Evolutionary conservation across 2,329 filamentous ascomycete genomes (phyloP).

Genomic region (Calonectria montana): DNA sequence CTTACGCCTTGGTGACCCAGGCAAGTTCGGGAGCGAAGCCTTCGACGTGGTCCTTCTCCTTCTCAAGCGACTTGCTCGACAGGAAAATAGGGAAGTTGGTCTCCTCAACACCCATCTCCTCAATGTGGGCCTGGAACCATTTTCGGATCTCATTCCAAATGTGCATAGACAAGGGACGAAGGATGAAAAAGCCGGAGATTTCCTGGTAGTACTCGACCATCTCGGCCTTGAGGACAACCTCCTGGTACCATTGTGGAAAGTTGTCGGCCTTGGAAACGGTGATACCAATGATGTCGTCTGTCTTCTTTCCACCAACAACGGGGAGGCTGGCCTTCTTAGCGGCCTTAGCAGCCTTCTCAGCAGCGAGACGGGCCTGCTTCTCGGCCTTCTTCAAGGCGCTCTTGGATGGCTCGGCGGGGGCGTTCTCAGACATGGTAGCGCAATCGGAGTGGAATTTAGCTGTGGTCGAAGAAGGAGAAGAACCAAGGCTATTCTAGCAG

Average conservation of each 20-base stretch:
- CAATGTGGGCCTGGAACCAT: conserved; percentile 81
- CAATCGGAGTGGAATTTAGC: conserved; percentile 18
- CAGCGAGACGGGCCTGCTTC: conserved; percentile 71
- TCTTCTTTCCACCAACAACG: conserved; percentile 69
- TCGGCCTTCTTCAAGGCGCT: conserved; percentile 74
- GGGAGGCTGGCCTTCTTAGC: conserved; percentile 64
- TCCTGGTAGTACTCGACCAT: conserved; percentile 97
- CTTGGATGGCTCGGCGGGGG: conserved; percentile 61
- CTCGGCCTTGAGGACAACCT: conserved; percentile 95
- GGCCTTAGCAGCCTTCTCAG: conserved; percentile 72
- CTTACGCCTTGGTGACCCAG: conserved; percentile 86
- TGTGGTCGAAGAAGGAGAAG: conserved; percentile 6
- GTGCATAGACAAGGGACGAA: conserved; percentile 78
- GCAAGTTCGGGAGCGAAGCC: conserved; percentile 96
- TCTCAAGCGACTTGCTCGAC: conserved; percentile 85
- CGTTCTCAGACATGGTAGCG: conserved; percentile 47
- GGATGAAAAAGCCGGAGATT: conserved; percentile 96
- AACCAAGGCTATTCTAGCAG: conserved; percentile 7
- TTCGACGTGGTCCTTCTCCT: conserved; percentile 96
- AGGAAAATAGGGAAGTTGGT: conserved; percentile 98
- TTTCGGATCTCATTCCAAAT: conserved; percentile 75
- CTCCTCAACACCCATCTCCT: conserved; percentile 92
- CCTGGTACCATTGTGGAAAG: conserved; percentile 96
- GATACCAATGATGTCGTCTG: conserved; percentile 84
- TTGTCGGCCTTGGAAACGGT: conserved; percentile 87